Evolutionary conservation across 495 filamentous ascomycete genomes (phyloP).

Genomic region (Podospora appendiculata): DNA sequence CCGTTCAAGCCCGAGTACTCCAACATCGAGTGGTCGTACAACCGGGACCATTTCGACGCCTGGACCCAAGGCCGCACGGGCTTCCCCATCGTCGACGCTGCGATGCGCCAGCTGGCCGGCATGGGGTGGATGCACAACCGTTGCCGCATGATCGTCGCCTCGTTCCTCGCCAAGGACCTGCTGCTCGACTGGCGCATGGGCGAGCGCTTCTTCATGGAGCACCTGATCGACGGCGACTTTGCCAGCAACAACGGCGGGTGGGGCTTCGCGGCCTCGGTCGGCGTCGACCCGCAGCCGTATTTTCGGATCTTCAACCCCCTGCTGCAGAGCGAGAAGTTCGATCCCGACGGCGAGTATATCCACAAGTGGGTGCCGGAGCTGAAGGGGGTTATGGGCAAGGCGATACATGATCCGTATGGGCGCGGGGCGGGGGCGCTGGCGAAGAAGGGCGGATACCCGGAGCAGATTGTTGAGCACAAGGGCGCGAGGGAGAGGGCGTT

Average conservation of each 20-base stretch:
- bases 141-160: slow-evolving; percentile 79
- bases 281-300: slow-evolving; percentile 88
- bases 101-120: slow-evolving; percentile 73
- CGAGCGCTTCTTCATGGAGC: slow-evolving; percentile 82
- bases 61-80: slow-evolving; percentile 79
- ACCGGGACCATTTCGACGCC: slow-evolving; percentile 54
- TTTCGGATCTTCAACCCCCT: slow-evolving; percentile 88
- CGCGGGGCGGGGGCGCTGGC: slow-evolving; percentile 52
- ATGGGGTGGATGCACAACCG: slow-evolving; percentile 88
- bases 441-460: slow-evolving; percentile 64
- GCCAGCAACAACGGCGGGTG: slow-evolving; percentile 89
- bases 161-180: slow-evolving; percentile 81
- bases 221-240: slow-evolving; percentile 87
- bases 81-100: slow-evolving; percentile 83
- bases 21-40: slow-evolving; percentile 76
- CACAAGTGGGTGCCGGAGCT: slow-evolving; percentile 68
- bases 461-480: slow-evolving; percentile 67
- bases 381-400: slow-evolving; percentile 44
- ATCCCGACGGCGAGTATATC: slow-evolving; percentile 61
- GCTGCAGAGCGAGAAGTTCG: slow-evolving; percentile 80
- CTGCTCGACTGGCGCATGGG: slow-evolving; percentile 87
- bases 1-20: slow-evolving; percentile 85
- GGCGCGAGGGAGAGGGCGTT: slow-evolving; percentile 56
- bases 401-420: slow-evolving; percentile 69
- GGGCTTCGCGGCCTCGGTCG: slow-evolving; percentile 75